Conservation (phyloP, 768 basidiomycete genomes). For the Russula olivacea region DNA sequence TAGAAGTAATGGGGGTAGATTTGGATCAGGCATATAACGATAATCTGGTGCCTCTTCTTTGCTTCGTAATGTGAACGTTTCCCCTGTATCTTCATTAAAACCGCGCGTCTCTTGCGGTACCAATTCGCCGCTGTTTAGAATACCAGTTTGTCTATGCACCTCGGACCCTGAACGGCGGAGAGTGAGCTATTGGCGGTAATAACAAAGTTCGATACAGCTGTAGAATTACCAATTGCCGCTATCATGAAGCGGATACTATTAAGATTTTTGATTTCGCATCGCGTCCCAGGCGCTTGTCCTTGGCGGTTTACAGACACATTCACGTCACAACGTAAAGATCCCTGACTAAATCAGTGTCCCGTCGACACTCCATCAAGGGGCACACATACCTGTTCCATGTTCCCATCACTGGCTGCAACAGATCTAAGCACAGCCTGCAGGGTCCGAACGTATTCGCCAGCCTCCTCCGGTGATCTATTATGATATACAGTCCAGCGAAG, state of each 20-base stretch:
- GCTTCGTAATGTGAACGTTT: constrained; percentile 76
- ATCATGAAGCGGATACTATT: constrained; percentile 85
- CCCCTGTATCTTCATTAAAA: constrained; percentile 73
- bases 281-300: constrained; percentile 62
- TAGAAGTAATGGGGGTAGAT: constrained; percentile 69
- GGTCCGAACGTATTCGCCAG: constrained; percentile 75
- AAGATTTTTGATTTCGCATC: constrained; percentile 96
- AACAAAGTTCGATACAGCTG: not conserved
- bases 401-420: constrained; percentile 86
- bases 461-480: constrained; percentile 75
- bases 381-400: constrained; percentile 86
- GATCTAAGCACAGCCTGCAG: constrained; percentile 78
- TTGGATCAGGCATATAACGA: constrained; percentile 96
- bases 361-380: constrained; percentile 1
- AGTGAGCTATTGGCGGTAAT: not conserved
- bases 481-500: not conserved
- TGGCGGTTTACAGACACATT: constrained; percentile 83
- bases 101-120: constrained; percentile 87
- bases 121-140: constrained; percentile 38
- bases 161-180: constrained; percentile 57
- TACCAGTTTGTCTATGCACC: constrained; percentile 66
- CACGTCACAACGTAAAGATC: constrained; percentile 90
- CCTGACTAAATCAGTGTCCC: constrained; percentile 42
- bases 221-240: constrained; percentile 65
- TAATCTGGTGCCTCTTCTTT: constrained; percentile 97